A percentile compares a stretch with the other conserved stretches of the same genome.
These are phyloP conservation scores for Thyridium curvatum DNA, from an alignment of 2,329 filamentous ascomycete genomes.

Conservation along the genomic window DNA sequence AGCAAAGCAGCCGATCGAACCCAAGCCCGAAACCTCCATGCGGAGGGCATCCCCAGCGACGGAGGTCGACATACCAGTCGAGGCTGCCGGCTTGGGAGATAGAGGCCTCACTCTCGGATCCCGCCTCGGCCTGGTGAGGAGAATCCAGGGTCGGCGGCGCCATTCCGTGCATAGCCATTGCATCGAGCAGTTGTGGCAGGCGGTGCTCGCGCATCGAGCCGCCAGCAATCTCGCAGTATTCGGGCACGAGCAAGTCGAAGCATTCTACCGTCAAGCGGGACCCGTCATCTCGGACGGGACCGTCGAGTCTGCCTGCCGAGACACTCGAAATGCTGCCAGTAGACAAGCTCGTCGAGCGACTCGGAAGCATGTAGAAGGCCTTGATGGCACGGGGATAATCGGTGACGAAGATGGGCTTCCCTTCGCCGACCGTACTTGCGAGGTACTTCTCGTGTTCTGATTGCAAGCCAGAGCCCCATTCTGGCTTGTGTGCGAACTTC, in stretches of 20 bases:
- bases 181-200: slow-evolving; percentile 56
- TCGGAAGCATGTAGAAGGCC: slow-evolving; percentile 67
- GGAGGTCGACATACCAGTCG: slow-evolving; percentile 83
- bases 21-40: slow-evolving; percentile 89
- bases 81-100: slow-evolving; percentile 32
- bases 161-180: slow-evolving; percentile 66
- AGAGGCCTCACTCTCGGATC: no score
- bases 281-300: not conserved
- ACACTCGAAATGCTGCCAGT: no score
- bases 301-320: no score
- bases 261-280: slow-evolving; percentile 63
- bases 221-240: slow-evolving; percentile 79
- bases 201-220: slow-evolving; percentile 87
- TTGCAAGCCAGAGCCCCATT: slow-evolving; percentile 69
- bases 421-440: slow-evolving; percentile 49
- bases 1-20: slow-evolving; percentile 80
- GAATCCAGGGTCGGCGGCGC: slow-evolving; percentile 22
- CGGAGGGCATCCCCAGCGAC: slow-evolving; percentile 84
- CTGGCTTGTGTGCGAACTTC: slow-evolving; percentile 56
- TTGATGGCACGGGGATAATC: slow-evolving; percentile 87
- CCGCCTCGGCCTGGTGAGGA: slow-evolving; percentile 11
- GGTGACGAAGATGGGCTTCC: slow-evolving; percentile 78
- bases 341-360: no score
- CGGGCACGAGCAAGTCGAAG: slow-evolving; percentile 84
- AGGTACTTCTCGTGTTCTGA: slow-evolving; percentile 91